Percentiles rank a stretch among this genome's conserved stretches.
phyloP scores from a whole-genome alignment of 2,329 filamentous ascomycete genomes.

The Elsinoe arachidis region DNA sequence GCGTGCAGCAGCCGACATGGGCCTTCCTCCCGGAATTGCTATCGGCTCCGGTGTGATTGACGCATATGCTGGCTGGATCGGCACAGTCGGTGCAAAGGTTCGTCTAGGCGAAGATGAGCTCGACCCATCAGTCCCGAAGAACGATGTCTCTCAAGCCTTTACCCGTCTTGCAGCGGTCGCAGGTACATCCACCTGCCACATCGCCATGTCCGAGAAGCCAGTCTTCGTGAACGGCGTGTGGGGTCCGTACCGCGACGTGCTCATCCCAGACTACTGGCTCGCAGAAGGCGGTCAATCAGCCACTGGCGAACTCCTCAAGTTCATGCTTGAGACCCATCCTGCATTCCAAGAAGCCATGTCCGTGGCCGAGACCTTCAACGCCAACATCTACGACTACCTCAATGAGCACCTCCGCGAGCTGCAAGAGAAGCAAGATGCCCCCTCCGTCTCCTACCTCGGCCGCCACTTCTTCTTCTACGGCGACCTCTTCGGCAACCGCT shows the following conservation, averaged over 20 bases:
- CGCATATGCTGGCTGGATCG: slow-evolving; percentile 97
- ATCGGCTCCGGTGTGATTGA: slow-evolving; percentile 96
- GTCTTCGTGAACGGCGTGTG: slow-evolving; percentile 94
- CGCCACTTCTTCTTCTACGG: slow-evolving; percentile 99
- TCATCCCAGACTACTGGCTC: slow-evolving; percentile 91
- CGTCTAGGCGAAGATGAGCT: slow-evolving; percentile 61
- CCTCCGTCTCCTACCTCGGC: slow-evolving; percentile 73
- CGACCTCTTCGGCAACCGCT: slow-evolving; percentile 93
- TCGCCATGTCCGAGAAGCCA: slow-evolving; percentile 87
- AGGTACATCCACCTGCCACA: slow-evolving; percentile 92
- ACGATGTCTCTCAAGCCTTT: slow-evolving; percentile 87
- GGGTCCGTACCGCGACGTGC: slow-evolving; percentile 92
- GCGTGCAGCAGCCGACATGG: slow-evolving; percentile 73
- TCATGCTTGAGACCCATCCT: slow-evolving; percentile 90
- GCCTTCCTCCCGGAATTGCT: slow-evolving; percentile 76
- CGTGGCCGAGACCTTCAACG: slow-evolving; percentile 70
- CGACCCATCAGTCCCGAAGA: slow-evolving; percentile 59
- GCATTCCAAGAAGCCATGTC: slow-evolving; percentile 74
- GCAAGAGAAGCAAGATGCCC: slow-evolving; percentile 58
- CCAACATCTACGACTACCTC: slow-evolving; percentile 90
- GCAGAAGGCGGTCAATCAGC: slow-evolving; percentile 95
- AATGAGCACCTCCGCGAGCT: slow-evolving; percentile 79
- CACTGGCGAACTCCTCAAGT: slow-evolving; percentile 86
- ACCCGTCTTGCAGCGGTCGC: slow-evolving; percentile 88
- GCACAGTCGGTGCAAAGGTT: slow-evolving; percentile 95